Conservation (phyloP, 225 moss, liverwort and hornwort genomes). For the Pseudisothecium myosuroides region DNA sequence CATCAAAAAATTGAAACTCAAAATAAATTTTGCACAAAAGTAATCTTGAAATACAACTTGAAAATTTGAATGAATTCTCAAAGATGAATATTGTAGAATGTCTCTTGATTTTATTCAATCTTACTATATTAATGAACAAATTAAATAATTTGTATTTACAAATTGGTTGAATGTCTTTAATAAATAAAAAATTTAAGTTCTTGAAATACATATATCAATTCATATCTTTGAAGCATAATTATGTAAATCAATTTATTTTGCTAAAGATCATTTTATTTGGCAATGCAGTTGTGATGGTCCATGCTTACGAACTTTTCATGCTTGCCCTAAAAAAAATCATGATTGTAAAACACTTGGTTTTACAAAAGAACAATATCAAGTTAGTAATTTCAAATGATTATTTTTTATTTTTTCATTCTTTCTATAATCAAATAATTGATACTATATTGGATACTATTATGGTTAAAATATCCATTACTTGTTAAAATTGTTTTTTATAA, state of each 20-base stretch:
- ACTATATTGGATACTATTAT: too few species aligned
- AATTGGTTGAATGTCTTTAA: neutral
- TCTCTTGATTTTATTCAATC: too few species aligned
- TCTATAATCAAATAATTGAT: neutral
- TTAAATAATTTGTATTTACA: neutral
- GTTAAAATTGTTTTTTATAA: too few species aligned
- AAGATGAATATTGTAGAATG: too few species aligned
- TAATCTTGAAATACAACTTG: neutral
- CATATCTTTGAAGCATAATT: too few species aligned
- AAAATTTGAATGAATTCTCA: neutral
- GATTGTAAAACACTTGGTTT: slow-evolving; percentile 44
- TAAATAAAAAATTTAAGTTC: too few species aligned
- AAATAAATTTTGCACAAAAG: neutral
- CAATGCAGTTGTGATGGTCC: slow-evolving; percentile 34
- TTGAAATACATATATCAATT: neutral
- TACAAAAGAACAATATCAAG: slow-evolving; percentile 23
- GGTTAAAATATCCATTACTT: neutral
- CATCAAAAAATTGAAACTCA: neutral
- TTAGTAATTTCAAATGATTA: neutral
- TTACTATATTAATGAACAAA: neutral
- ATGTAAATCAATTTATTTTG: too few species aligned
- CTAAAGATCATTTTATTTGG: too few species aligned
- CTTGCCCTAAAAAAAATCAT: slow-evolving; percentile 11
- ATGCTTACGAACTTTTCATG: slow-evolving; percentile 44
- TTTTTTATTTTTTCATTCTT: too few species aligned